phyloP scores from a whole-genome alignment of 1,139 yeast genomes.

The Suhomyces bokatorum region DNA sequence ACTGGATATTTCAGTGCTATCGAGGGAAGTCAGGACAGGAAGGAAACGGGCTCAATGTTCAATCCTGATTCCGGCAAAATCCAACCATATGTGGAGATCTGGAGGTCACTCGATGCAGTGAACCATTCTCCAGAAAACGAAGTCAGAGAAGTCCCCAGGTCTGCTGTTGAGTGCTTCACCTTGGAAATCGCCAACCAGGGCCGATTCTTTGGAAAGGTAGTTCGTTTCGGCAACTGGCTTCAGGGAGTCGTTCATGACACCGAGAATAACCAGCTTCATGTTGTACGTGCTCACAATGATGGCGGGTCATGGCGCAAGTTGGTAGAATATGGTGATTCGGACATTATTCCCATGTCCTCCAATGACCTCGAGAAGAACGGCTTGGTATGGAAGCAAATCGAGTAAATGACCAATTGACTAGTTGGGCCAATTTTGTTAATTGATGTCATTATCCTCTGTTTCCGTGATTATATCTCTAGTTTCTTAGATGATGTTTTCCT shows the following conservation, averaged over 20 bases:
- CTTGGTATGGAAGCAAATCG: conserved; percentile 2
- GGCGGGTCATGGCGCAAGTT: conserved; percentile 26
- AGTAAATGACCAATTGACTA: too few species aligned
- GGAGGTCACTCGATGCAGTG: conserved; percentile 54
- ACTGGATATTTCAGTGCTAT: conserved; percentile 46
- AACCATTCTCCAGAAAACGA: conserved; percentile 30
- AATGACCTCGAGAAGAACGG: conserved; percentile 14
- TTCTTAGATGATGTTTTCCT: too few species aligned
- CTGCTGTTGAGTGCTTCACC: conserved; percentile 7
- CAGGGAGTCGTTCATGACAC: conserved; percentile 50
- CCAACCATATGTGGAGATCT: conserved; percentile 54
- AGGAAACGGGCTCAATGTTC: conserved; percentile 55
- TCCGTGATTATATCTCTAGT: too few species aligned
- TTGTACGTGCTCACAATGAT: conserved; percentile 25
- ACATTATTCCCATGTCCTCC: conserved; percentile 24
- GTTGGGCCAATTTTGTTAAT: too few species aligned
- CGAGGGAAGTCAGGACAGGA: conserved; percentile 43
- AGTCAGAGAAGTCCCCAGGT: conserved; percentile 25
- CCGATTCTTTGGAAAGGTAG: conserved; percentile 41
- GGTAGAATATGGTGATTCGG: conserved; percentile 29
- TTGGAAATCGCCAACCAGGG: conserved; percentile 31
- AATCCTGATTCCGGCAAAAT: conserved; percentile 47
- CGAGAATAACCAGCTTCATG: conserved; percentile 20
- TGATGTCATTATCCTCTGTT: too few species aligned
- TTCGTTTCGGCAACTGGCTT: conserved; percentile 54